Evolutionary conservation across 345 rosid species (phyloP), one percentile per base, ranked within the genome.

Genomic region (Populus deltoides): DNA sequence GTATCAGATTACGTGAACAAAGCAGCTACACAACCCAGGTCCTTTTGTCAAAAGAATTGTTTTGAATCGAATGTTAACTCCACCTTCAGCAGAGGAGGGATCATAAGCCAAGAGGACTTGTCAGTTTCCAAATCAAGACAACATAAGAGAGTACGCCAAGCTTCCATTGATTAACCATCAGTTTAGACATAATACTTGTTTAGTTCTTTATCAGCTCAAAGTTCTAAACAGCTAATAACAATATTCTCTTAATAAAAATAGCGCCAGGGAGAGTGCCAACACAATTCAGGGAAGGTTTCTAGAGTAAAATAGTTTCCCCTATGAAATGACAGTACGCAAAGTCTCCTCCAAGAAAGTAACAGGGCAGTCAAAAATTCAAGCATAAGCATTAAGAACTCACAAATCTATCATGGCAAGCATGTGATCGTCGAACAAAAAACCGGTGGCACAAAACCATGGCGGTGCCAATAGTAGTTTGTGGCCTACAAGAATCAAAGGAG

Each of bases 361-460:
- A 75, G 12, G 3, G 39, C 3, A 67, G 57, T 22, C 7, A 4
- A 31, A 62, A 71, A 1, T 24, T 8, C 49, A 61, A 49, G 27
- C 71, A 47, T 16, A 36, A 16, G 27, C 17, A 45, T 13, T n/a
- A 27, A 69, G 65, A 78, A 88, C 97, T 89, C 82, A 92, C 97
- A 85, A 83, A 92, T 92, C 97, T 88, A 74, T 92, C 91, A 63
- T 92, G 92, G 86, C 89, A 87, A 79, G 97, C 97, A 84, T 92
- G 97, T 68, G 94, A 92, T 78, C 93, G 86, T 15, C 93, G 94
- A 49, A 89, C 82, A 80, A 92, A 92, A 80, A 92, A 92, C 12
- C 97, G 86, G 82, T 92, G 97, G 80, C 97, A 92, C 45, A 92
- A 77, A 81, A 92, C 94, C 97, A 90, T 92, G 79, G 94, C 88